These are phyloP conservation scores for Fragilaria crotonensis DNA, from an alignment of 108 stramenopile species.

Conservation along the genomic window DNA sequence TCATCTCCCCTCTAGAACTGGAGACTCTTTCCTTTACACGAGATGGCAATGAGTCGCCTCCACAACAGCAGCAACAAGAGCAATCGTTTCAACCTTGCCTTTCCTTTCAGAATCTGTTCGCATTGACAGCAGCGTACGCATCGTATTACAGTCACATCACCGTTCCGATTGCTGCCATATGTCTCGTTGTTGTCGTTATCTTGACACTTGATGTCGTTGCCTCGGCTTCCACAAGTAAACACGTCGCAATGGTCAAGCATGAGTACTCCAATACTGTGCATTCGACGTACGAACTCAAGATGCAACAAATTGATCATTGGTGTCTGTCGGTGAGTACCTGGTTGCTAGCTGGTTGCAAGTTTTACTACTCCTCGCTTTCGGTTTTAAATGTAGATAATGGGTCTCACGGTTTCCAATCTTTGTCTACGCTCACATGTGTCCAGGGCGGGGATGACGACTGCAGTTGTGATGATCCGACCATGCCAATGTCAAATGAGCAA, in stretches of 20 bases:
- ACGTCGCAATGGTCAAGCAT: slow-evolving; percentile 5
- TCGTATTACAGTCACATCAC: background rate
- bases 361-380: background rate
- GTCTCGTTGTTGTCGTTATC: background rate
- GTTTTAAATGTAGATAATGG: background rate
- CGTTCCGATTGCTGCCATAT: background rate
- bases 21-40: too few species aligned
- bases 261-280: slow-evolving; percentile 36
- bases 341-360: background rate
- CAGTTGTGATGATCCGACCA: slow-evolving; percentile 49
- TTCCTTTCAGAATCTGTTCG: background rate
- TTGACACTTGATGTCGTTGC: background rate
- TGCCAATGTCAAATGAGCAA: slow-evolving; percentile 18
- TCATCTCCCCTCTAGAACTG: too few species aligned
- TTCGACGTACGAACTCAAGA: slow-evolving; percentile 41
- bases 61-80: too few species aligned
- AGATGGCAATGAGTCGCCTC: too few species aligned
- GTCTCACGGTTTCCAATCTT: background rate
- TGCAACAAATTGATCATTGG: slow-evolving; percentile 63
- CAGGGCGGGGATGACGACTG: slow-evolving; percentile 45
- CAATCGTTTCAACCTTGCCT: too few species aligned
- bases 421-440: background rate
- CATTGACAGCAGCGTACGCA: background rate
- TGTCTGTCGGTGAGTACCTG: slow-evolving; percentile 34
- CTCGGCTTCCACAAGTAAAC: background rate